A percentile compares a stretch with the other conserved stretches of the same genome.
These are phyloP conservation scores for Ophiostoma ulmi DNA, from an alignment of 2,329 filamentous ascomycete species.

Conservation along the genomic window DNA sequence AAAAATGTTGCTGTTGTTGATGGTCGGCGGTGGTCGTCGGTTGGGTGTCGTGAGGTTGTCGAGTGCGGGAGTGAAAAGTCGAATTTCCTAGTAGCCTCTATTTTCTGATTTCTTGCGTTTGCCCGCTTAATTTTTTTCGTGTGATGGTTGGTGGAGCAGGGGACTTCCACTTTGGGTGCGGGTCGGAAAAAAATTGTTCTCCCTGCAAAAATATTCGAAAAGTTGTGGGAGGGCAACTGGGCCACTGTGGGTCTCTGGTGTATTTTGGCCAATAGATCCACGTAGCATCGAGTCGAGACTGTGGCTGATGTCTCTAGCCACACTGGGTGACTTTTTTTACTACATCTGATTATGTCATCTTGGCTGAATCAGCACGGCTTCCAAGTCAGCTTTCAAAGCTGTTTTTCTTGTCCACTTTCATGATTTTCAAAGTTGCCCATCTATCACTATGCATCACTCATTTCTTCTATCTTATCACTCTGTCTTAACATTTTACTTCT, in stretches of 20 bases:
- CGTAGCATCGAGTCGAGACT: background rate
- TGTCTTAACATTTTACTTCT: too few species aligned
- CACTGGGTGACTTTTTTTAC: background rate
- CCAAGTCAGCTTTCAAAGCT: background rate
- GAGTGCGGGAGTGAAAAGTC: constrained; percentile 17
- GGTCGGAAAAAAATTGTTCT: constrained; percentile 23
- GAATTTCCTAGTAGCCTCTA: constrained; percentile 23
- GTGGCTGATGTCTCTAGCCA: constrained; percentile 19
- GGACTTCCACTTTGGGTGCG: constrained; percentile 18
- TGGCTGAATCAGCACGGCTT: background rate
- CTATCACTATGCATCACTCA: background rate
- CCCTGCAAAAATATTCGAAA: constrained; percentile 23
- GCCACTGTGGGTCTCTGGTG: background rate
- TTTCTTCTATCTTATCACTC: background rate
- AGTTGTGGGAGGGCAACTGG: constrained; percentile 28
- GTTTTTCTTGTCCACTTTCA: background rate
- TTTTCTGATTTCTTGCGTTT: constrained; percentile 23
- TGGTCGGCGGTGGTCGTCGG: constrained; percentile 17
- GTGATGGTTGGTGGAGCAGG: constrained; percentile 27
- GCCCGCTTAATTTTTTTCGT: constrained; percentile 26
- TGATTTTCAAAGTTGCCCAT: background rate
- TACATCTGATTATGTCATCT: background rate
- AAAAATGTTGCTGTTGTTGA: constrained; percentile 17
- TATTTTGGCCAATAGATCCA: constrained; percentile 6
- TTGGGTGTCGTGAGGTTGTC: constrained; percentile 20